Percentiles rank a stretch among this genome's conserved stretches.
Evolutionary conservation across 2,329 filamentous ascomycete genomes (phyloP).

Genomic region (Pestalotiopsis sp.): DNA sequence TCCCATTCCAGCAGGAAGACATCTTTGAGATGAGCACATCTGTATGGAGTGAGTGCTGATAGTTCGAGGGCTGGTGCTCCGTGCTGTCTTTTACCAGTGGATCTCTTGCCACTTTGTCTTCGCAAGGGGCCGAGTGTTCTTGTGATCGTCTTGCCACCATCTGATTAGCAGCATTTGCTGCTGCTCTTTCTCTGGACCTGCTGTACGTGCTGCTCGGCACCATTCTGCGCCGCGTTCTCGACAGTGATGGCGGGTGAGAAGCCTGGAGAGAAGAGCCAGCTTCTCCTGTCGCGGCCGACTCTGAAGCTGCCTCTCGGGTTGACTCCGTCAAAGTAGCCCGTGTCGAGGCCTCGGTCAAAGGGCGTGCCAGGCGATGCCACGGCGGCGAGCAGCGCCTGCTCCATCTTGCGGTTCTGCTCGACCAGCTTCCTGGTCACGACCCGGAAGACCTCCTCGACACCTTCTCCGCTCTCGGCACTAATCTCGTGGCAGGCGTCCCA

Average conservation of each 20-base stretch:
- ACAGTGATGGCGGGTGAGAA: constrained; percentile 56
- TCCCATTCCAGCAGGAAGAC: constrained; percentile 7
- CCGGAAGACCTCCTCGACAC: constrained; percentile 94
- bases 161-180: constrained; percentile 12
- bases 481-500: constrained; percentile 99
- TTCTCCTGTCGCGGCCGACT: constrained; percentile 58
- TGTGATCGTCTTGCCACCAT: not conserved
- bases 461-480: constrained; percentile 89
- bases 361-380: constrained; percentile 54
- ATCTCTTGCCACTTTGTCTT: not conserved
- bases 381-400: constrained; percentile 59
- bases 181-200: constrained; percentile 12
- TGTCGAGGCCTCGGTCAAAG: constrained; percentile 38
- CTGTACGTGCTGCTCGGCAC: constrained; percentile 10
- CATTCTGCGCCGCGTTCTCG: constrained; percentile 41
- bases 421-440: constrained; percentile 65
- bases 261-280: constrained; percentile 59
- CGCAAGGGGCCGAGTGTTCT: not conserved
- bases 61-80: not conserved
- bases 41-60: not conserved
- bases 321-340: constrained; percentile 52
- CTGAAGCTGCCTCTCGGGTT: constrained; percentile 56
- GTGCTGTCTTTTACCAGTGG: not conserved
- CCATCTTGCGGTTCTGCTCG: constrained; percentile 66
- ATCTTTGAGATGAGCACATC: not conserved